Conservation (phyloP, 169 alveolate species). For the Fabrea salina region DNA sequence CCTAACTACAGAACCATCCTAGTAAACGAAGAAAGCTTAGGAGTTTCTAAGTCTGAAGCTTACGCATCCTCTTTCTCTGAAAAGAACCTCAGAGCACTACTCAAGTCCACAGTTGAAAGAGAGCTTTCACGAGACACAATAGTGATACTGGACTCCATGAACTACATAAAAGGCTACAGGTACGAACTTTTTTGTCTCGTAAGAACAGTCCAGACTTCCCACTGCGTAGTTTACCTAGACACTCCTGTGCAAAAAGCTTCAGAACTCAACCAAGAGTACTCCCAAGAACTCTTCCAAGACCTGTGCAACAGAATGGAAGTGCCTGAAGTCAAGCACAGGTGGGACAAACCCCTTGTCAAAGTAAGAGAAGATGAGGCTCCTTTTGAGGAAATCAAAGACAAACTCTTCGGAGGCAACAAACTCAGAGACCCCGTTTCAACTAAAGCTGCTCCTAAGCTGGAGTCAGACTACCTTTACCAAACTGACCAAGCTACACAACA, state of each 20-base stretch:
- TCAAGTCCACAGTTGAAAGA: slow-evolving; percentile 80
- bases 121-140: slow-evolving; percentile 56
- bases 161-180: slow-evolving; percentile 84
- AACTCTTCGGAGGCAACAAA: slow-evolving; percentile 61
- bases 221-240: slow-evolving; percentile 65
- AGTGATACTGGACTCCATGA: slow-evolving; percentile 76
- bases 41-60: slow-evolving; percentile 55
- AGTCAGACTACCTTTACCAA: slow-evolving; percentile 67
- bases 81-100: slow-evolving; percentile 71
- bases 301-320: slow-evolving; percentile 70
- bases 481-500: slow-evolving; percentile 67
- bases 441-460: slow-evolving; percentile 43
- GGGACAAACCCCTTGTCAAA: slow-evolving; percentile 80
- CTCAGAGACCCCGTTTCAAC: slow-evolving; percentile 83
- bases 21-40: slow-evolving; percentile 74
- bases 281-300: slow-evolving; percentile 55
- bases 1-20: slow-evolving; percentile 43
- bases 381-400: slow-evolving; percentile 62
- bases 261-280: slow-evolving; percentile 50
- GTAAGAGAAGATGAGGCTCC: slow-evolving; percentile 69
- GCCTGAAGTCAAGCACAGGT: slow-evolving; percentile 75
- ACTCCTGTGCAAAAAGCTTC: slow-evolving; percentile 59
- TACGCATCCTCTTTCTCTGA: slow-evolving; percentile 50
- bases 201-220: slow-evolving; percentile 67
- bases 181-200: slow-evolving; percentile 81